Conservation (phyloP, 345 rosid genomes). For the Cardamine chenopodiifolia region DNA sequence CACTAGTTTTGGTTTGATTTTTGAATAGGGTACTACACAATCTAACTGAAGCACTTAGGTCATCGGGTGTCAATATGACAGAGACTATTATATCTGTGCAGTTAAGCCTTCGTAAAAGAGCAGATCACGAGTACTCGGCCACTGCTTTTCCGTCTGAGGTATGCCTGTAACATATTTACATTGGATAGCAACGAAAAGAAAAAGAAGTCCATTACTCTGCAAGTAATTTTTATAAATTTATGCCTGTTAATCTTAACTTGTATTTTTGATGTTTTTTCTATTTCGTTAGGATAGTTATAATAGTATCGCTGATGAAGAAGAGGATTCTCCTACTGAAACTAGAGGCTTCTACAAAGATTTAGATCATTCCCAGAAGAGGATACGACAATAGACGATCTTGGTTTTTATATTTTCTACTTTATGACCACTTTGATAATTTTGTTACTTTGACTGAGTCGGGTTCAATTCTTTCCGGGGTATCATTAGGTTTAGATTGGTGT, state of each 20-base stretch:
- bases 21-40: slow-evolving; percentile 56
- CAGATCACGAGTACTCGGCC: slow-evolving; percentile 32
- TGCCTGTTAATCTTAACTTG: neutral
- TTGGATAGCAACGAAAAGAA: neutral
- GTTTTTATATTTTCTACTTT: slow-evolving; percentile 13
- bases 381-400: slow-evolving; percentile 46
- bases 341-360: slow-evolving; percentile 43
- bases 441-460: slow-evolving; percentile 10
- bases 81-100: slow-evolving; percentile 67
- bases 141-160: slow-evolving; percentile 57
- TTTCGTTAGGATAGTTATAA: slow-evolving; percentile 47
- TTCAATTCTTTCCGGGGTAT: slow-evolving; percentile 27
- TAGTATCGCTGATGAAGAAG: slow-evolving; percentile 42
- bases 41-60: slow-evolving; percentile 61
- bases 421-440: slow-evolving; percentile 19
- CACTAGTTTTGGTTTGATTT: too few relatives aligned
- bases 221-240: neutral
- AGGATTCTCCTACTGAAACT: slow-evolving; percentile 44
- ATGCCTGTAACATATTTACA: slow-evolving; percentile 3
- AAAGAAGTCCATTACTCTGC: neutral
- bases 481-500: slow-evolving; percentile 45
- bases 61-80: slow-evolving; percentile 72
- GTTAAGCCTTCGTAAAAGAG: slow-evolving; percentile 59
- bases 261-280: neutral
- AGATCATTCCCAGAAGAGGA: slow-evolving; percentile 53